Evolutionary conservation across 352 stramenopile species (phyloP).

Genomic region (Globisporangium lucens): DNA sequence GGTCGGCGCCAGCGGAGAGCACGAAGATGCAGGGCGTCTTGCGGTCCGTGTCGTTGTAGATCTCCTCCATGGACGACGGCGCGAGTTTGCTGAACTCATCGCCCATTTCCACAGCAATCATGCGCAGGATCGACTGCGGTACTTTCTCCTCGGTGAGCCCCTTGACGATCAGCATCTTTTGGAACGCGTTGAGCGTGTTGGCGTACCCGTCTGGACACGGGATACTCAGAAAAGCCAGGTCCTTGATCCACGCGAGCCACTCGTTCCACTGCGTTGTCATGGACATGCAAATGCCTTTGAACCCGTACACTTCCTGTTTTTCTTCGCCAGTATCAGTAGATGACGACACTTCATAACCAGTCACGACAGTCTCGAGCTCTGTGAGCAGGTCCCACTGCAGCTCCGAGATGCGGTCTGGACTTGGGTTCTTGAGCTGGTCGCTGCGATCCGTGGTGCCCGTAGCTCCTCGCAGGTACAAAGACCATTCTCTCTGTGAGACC

Average conservation of each 20-base stretch:
- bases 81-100: constrained; percentile 77
- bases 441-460: constrained; percentile 20
- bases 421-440: constrained; percentile 44
- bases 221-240: constrained; percentile 37
- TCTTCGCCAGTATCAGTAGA: constrained; percentile 2
- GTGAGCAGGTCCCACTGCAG: constrained; percentile 81
- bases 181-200: constrained; percentile 51
- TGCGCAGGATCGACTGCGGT: constrained; percentile 74
- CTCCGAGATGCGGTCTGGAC: constrained; percentile 64
- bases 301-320: constrained; percentile 30
- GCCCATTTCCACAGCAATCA: constrained; percentile 89
- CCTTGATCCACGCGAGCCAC: constrained; percentile 61
- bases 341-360: constrained; percentile 16
- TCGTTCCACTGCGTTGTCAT: constrained; percentile 52
- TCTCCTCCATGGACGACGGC: constrained; percentile 90
- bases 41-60: constrained; percentile 90
- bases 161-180: constrained; percentile 74
- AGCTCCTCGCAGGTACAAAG: constrained; percentile 82
- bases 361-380: constrained; percentile 67
- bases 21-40: constrained; percentile 94
- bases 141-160: constrained; percentile 90
- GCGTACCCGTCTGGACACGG: constrained; percentile 48
- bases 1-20: constrained; percentile 88
- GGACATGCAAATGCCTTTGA: constrained; percentile 65
- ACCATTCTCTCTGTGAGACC: constrained; percentile 83